Evolutionary conservation across 2,329 filamentous ascomycete genomes (phyloP).

Genomic region (Botrytis squamosa): DNA sequence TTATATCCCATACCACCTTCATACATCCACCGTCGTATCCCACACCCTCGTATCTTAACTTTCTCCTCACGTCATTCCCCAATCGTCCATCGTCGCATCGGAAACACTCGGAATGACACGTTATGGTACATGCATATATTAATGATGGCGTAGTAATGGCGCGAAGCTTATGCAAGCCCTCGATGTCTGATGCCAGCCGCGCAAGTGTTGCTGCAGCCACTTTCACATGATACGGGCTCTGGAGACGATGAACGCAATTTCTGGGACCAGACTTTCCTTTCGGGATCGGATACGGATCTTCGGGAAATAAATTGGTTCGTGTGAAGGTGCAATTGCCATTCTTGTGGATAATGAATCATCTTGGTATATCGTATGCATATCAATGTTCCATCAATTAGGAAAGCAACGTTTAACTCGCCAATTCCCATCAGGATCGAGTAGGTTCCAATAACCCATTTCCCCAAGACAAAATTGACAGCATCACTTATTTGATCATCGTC

Average conservation of each 20-base stretch:
- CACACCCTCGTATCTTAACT: not conserved
- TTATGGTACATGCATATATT: not conserved
- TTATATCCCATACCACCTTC: not conserved
- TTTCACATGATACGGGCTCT: not conserved
- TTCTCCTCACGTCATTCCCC: not conserved
- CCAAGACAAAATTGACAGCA: not conserved
- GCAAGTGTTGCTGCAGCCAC: not conserved
- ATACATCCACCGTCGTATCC: not conserved
- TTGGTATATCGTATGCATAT: not conserved
- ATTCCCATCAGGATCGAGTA: not conserved
- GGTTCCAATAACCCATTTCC: not conserved
- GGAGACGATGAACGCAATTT: not conserved
- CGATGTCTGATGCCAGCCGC: not conserved
- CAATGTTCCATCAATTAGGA: not conserved
- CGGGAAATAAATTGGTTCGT: not conserved
- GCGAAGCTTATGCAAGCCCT: not conserved
- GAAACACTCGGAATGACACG: constrained; percentile 2
- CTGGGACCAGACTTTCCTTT: not conserved
- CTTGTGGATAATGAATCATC: not conserved
- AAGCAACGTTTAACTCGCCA: not conserved
- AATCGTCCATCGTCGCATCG: not conserved
- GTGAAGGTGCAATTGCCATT: not conserved
- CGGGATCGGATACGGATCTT: not conserved
- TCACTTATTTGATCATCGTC: not conserved
- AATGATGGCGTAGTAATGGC: not conserved